phyloP scores from a whole-genome alignment of 208 protist genomes.

The Crithidia brevicula region DNA sequence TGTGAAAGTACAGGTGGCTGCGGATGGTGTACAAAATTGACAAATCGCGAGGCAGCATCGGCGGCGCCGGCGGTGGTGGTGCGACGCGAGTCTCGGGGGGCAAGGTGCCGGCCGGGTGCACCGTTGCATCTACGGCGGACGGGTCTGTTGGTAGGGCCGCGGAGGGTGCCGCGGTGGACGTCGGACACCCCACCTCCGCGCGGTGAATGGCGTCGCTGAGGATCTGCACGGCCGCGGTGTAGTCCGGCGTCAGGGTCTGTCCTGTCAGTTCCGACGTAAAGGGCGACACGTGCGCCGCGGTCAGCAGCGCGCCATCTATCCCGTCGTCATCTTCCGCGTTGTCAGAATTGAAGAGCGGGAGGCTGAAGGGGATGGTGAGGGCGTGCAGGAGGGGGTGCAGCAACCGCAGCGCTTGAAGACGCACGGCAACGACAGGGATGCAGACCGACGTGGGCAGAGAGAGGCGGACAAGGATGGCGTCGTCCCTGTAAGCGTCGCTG shows the following conservation, averaged over 20 bases:
- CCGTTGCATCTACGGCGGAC: not conserved
- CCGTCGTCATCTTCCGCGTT: slow-evolving; percentile 17
- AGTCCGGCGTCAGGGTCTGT: slow-evolving; percentile 12
- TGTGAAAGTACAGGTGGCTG: slow-evolving; percentile 34
- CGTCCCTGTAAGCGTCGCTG: slow-evolving; percentile 5
- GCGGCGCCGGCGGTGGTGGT: not conserved
- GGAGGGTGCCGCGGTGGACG: not conserved
- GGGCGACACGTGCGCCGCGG: slow-evolving; percentile 6
- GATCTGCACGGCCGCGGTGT: slow-evolving; percentile 13
- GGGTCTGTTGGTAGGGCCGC: not conserved
- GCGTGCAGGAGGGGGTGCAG: slow-evolving; percentile 34
- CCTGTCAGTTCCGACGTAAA: slow-evolving; percentile 2
- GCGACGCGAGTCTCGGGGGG: no score
- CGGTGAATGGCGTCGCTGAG: slow-evolving; percentile 18
- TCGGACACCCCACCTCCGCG: not conserved
- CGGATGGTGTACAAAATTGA: slow-evolving; percentile 38
- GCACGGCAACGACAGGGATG: slow-evolving; percentile 24
- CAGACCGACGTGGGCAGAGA: slow-evolving; percentile 28
- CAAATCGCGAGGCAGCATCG: slow-evolving; percentile 22
- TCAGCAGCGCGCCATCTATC: slow-evolving; percentile 4
- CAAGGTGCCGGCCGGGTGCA: not conserved
- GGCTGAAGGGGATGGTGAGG: slow-evolving; percentile 5
- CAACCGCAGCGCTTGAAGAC: slow-evolving; percentile 27
- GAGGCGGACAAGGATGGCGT: slow-evolving; percentile 25
- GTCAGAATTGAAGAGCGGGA: not conserved